These are phyloP conservation scores for Exophiala oligosperma DNA, from an alignment of 2,329 filamentous ascomycete genomes.

Conservation along the genomic window DNA sequence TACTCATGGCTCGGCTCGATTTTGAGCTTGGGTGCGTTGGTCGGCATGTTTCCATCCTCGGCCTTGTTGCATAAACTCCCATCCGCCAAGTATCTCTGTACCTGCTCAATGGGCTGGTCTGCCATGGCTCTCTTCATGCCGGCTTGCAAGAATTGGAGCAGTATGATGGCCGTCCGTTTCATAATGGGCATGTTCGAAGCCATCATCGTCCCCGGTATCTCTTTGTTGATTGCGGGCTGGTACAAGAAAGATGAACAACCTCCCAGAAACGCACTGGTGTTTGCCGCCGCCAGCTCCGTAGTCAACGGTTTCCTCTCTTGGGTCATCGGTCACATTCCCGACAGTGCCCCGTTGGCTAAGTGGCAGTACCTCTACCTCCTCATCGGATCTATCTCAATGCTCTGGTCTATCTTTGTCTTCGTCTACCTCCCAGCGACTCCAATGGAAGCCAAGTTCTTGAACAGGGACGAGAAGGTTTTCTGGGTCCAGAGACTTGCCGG, in stretches of 20 bases:
- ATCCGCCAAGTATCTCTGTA: constrained; percentile 55
- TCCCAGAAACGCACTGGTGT: constrained; percentile 22
- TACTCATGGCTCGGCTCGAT: constrained; percentile 54
- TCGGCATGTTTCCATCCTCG: constrained; percentile 42
- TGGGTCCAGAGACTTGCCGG: constrained; percentile 37
- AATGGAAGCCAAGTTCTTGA: constrained; percentile 50
- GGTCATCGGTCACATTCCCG: constrained; percentile 55
- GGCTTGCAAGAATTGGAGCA: constrained; percentile 51
- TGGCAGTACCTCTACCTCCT: constrained; percentile 63
- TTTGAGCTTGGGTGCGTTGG: constrained; percentile 54
- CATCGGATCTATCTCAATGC: constrained; percentile 52
- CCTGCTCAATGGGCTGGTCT: constrained; percentile 60
- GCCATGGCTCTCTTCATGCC: constrained; percentile 45
- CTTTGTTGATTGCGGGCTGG: constrained; percentile 57
- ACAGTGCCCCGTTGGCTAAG: constrained; percentile 41
- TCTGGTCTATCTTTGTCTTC: constrained; percentile 52
- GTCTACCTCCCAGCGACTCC: constrained; percentile 52
- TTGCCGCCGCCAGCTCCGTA: constrained; percentile 23
- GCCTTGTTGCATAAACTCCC: constrained; percentile 43
- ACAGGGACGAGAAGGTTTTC: constrained; percentile 52
- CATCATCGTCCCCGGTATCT: constrained; percentile 55
- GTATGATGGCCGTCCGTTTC: constrained; percentile 50
- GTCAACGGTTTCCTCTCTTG: constrained; percentile 45
- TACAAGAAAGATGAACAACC: constrained; percentile 45
- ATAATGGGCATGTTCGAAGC: constrained; percentile 57